A percentile compares a stretch with the other conserved stretches of the same genome.
Conservation (phyloP, 169 alveolate genomes). For the Babesia gibsoni region DNA sequence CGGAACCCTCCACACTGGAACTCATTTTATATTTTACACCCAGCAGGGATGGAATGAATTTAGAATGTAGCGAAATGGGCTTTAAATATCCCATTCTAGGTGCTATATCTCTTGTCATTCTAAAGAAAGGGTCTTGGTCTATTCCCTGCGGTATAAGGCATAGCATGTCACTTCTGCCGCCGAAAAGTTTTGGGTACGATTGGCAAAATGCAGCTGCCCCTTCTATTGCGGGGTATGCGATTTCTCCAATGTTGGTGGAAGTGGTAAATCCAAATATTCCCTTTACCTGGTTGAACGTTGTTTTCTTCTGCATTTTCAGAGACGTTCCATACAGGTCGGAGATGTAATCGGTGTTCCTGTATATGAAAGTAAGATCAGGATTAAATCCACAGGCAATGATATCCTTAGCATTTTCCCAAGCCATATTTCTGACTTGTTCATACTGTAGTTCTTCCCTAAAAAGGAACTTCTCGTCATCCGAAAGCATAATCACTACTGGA, state of each 20-base stretch:
- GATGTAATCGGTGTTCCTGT: slow-evolving; percentile 86
- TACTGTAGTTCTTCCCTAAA: slow-evolving; percentile 90
- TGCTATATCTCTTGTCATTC: slow-evolving; percentile 97
- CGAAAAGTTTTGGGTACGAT: slow-evolving; percentile 90
- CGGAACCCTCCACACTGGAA: slow-evolving; percentile 78
- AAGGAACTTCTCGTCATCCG: slow-evolving; percentile 99
- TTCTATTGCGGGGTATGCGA: slow-evolving; percentile 96
- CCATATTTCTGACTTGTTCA: slow-evolving; percentile 84
- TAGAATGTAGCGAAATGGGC: slow-evolving; percentile 92
- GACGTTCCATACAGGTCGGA: slow-evolving; percentile 87
- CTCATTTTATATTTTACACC: slow-evolving; percentile 76
- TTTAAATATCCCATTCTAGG: slow-evolving; percentile 90
- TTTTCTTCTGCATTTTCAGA: slow-evolving; percentile 90
- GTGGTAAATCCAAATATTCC: slow-evolving; percentile 91
- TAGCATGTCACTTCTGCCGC: slow-evolving; percentile 79
- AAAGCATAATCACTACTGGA: slow-evolving; percentile 96
- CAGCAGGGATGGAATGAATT: slow-evolving; percentile 96
- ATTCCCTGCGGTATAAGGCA: slow-evolving; percentile 97
- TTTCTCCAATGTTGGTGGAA: slow-evolving; percentile 92
- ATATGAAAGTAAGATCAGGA: slow-evolving; percentile 96
- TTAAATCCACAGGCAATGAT: slow-evolving; percentile 99
- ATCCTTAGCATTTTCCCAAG: slow-evolving; percentile 96
- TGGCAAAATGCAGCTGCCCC: slow-evolving; percentile 95
- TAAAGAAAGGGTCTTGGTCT: slow-evolving; percentile 99
- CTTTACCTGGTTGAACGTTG: slow-evolving; percentile 90